Percentiles rank a stretch among this genome's conserved stretches.
These are phyloP conservation scores for Hyaloraphidium curvatum DNA, from an alignment of 192 early-diverging fungal genomes.

Conservation along the genomic window DNA sequence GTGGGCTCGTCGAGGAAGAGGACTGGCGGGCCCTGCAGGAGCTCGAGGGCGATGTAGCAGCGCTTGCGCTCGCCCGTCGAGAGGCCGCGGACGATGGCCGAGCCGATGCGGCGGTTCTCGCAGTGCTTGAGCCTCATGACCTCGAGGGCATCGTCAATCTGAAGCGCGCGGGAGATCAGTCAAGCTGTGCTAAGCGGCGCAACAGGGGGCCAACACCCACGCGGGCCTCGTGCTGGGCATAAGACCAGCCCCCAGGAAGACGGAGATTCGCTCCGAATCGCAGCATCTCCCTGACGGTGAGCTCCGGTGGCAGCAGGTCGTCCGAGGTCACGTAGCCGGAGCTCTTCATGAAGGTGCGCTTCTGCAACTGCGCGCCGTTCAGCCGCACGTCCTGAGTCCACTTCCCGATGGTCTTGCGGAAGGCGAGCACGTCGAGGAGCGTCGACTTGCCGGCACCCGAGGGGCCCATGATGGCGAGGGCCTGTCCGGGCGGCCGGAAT, in stretches of 20 bases:
- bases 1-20: slow-evolving; percentile 7
- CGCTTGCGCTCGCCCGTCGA: slow-evolving; percentile 7
- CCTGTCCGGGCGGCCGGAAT: slow-evolving; percentile 4
- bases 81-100: not conserved
- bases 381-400: slow-evolving; percentile 1
- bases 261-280: slow-evolving; percentile 5
- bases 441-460: slow-evolving; percentile 28
- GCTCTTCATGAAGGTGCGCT: not conserved
- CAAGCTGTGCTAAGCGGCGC: too few relatives aligned
- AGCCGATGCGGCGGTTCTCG: not conserved
- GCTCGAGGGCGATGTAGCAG: slow-evolving; percentile 6
- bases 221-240: not conserved
- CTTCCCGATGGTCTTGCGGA: slow-evolving; percentile 5
- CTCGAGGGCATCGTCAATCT: not conserved
- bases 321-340: slow-evolving; percentile 6
- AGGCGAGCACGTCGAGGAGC: not conserved
- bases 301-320: not conserved
- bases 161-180: not conserved
- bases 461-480: slow-evolving; percentile 24
- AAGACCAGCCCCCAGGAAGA: not conserved
- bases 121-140: not conserved
- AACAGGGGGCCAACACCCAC: not conserved
- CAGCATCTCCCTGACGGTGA: slow-evolving; percentile 4
- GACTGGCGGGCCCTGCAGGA: slow-evolving; percentile 1
- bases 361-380: not conserved